Conservation (phyloP, 768 basidiomycete species). For the Suillus bovinus region DNA sequence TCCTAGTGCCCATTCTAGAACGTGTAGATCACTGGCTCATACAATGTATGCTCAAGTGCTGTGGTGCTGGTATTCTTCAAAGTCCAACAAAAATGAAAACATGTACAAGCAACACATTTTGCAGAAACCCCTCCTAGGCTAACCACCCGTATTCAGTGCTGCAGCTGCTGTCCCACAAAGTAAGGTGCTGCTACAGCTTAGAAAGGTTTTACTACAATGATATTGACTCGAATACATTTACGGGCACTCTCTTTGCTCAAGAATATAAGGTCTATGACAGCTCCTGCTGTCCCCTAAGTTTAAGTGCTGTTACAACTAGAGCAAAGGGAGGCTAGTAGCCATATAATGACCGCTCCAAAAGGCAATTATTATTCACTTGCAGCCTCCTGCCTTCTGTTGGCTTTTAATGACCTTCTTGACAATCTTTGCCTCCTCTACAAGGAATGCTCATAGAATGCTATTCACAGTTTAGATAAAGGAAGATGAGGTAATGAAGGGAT, state of each 20-base stretch:
- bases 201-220: too few species aligned
- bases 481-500: constrained; percentile 26
- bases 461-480: not conserved
- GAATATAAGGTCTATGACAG: too few species aligned
- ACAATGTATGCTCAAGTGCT: not conserved
- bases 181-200: too few species aligned
- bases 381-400: constrained; percentile 48
- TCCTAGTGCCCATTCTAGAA: not conserved
- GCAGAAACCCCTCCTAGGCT: too few species aligned
- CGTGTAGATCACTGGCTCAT: constrained; percentile 14
- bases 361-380: constrained; percentile 22
- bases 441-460: constrained; percentile 96
- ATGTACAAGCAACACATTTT: constrained; percentile 1
- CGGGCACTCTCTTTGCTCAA: too few species aligned
- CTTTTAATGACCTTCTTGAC: constrained; percentile 99
- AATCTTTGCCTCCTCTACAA: constrained; percentile 99
- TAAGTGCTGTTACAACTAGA: too few species aligned
- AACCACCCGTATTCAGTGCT: too few species aligned
- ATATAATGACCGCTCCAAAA: constrained; percentile 13
- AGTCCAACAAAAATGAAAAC: not conserved
- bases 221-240: too few species aligned
- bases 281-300: too few species aligned
- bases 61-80: not conserved
- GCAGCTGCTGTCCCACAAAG: too few species aligned
- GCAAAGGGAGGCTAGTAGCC: too few species aligned